Evolutionary conservation across 2,329 filamentous ascomycete species (phyloP).

Genomic region (Rhinocladiella similis): DNA sequence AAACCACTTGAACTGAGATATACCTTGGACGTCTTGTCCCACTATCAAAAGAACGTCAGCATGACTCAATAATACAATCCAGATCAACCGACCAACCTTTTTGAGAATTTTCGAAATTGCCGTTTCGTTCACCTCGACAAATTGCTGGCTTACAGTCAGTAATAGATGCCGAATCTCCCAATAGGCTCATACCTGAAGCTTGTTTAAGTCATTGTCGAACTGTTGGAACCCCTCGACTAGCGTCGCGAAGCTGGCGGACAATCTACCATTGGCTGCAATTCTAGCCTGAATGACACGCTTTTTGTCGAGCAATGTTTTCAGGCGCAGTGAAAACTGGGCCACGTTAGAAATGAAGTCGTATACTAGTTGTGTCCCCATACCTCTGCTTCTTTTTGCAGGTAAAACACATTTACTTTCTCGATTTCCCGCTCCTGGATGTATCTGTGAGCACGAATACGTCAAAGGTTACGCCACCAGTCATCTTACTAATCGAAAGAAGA

Average conservation of each 20-base stretch:
- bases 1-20: conserved; percentile 24
- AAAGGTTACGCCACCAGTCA: neutral
- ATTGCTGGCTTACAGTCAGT: conserved; percentile 62
- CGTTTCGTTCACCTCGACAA: conserved; percentile 96
- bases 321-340: conserved; percentile 79
- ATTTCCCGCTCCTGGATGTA: conserved; percentile 80
- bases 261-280: conserved; percentile 72
- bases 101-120: conserved; percentile 98
- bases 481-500: conserved; percentile 91
- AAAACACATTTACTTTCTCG: conserved; percentile 97
- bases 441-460: neutral
- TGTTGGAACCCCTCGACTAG: conserved; percentile 96
- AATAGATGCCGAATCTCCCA: neutral
- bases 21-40: conserved; percentile 98
- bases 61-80: conserved; percentile 14
- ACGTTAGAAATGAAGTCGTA: neutral
- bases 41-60: conserved; percentile 48
- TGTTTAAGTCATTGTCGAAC: conserved; percentile 94
- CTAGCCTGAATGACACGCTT: conserved; percentile 87
- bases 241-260: conserved; percentile 90
- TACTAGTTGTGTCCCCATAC: conserved; percentile 51
- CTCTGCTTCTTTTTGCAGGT: conserved; percentile 96
- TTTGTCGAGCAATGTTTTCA: conserved; percentile 92
- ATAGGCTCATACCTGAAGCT: conserved; percentile 64
- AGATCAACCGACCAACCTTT: conserved; percentile 59